phyloP scores from a whole-genome alignment of 2,329 filamentous ascomycete genomes.

The Colletotrichum sp. region DNA sequence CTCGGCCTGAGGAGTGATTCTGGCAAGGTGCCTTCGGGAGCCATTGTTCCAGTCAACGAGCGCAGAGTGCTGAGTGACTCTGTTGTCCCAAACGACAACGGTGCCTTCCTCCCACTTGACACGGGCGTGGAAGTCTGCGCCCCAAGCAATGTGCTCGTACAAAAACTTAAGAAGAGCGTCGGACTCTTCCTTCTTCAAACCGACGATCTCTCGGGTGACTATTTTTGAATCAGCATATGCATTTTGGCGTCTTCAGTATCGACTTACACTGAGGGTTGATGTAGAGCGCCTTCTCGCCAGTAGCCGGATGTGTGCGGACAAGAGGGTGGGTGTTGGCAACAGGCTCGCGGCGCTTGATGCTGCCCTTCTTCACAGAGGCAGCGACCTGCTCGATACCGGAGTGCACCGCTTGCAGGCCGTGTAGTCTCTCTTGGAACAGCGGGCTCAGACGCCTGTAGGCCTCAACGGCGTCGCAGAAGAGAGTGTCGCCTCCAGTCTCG shows the following conservation, averaged over 20 bases:
- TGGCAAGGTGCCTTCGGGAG: constrained; percentile 15
- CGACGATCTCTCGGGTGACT: constrained; percentile 20
- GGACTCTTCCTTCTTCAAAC: constrained; percentile 19
- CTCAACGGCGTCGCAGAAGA: constrained; percentile 80
- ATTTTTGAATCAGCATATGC: background rate
- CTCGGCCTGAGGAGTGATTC: constrained; percentile 19
- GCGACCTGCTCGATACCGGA: constrained; percentile 17
- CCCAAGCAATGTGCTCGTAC: constrained; percentile 21
- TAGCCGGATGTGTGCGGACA: constrained; percentile 16
- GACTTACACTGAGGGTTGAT: constrained; percentile 19
- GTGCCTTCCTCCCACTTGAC: constrained; percentile 21
- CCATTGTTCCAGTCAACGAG: constrained; percentile 20
- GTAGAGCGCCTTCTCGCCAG: constrained; percentile 17
- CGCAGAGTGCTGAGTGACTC: constrained; percentile 18
- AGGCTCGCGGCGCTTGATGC: constrained; percentile 21
- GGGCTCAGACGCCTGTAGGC: constrained; percentile 84
- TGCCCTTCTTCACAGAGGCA: constrained; percentile 16
- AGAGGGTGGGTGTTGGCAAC: constrained; percentile 18
- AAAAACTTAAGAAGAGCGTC: constrained; percentile 19
- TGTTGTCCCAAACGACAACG: constrained; percentile 20
- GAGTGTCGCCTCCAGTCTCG: constrained; percentile 80
- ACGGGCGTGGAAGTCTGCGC: constrained; percentile 19
- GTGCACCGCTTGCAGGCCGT: constrained; percentile 19
- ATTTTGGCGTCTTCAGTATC: background rate
- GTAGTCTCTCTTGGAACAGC: constrained; percentile 67